A percentile compares a stretch with the other conserved stretches of the same genome.
phyloP scores from a whole-genome alignment of 2,329 filamentous ascomycete species.

The Trichoderma hamatum region DNA sequence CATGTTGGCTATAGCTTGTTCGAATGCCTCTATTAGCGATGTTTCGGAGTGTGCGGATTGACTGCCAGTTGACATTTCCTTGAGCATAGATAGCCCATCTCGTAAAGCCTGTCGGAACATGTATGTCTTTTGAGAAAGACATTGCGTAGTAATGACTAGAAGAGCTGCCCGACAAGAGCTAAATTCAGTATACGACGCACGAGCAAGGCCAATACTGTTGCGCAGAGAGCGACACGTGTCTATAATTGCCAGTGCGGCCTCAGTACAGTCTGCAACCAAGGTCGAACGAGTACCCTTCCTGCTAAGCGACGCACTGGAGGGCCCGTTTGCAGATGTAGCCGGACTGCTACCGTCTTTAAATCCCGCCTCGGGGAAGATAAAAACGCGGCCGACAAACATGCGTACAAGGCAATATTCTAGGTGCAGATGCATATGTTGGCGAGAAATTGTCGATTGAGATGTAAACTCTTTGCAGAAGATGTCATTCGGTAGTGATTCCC shows the following conservation, averaged over 20 bases:
- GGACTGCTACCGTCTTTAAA: slow-evolving; percentile 38
- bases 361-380: slow-evolving; percentile 48
- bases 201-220: slow-evolving; percentile 55
- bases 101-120: slow-evolving; percentile 49
- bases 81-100: slow-evolving; percentile 55
- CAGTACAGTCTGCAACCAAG: slow-evolving; percentile 56
- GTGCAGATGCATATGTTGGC: slow-evolving; percentile 54
- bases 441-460: slow-evolving; percentile 46
- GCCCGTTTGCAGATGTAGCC: slow-evolving; percentile 35
- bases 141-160: slow-evolving; percentile 50
- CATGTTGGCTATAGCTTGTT: slow-evolving; percentile 50
- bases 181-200: slow-evolving; percentile 59
- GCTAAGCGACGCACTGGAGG: slow-evolving; percentile 35
- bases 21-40: slow-evolving; percentile 56
- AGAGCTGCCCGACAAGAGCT: slow-evolving; percentile 58
- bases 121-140: slow-evolving; percentile 43
- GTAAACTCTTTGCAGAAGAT: slow-evolving; percentile 45
- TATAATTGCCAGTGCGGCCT: slow-evolving; percentile 55
- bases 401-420: slow-evolving; percentile 57
- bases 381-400: slow-evolving; percentile 58
- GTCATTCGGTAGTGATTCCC: slow-evolving; percentile 41
- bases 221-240: slow-evolving; percentile 54
- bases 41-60: slow-evolving; percentile 57
- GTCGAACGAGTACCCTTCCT: slow-evolving; percentile 41
- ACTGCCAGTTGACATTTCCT: slow-evolving; percentile 56